Base-by-base conservation (phyloP, 1,284 basidiomycete genomes). In the Ganoderma meredithae region DNA sequence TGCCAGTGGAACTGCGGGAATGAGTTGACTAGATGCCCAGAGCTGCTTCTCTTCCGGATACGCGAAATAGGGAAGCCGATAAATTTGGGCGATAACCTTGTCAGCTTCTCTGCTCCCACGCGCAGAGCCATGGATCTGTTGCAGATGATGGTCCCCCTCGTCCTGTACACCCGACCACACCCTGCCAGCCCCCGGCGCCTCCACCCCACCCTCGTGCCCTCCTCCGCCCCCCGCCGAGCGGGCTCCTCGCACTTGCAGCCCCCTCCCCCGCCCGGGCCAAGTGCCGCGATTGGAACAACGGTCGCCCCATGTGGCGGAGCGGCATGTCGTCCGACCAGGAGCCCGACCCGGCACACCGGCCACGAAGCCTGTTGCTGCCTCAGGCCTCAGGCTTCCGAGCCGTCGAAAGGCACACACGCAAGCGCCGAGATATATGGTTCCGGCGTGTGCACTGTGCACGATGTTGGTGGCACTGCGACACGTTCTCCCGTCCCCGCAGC, bases 21-120 rank as follows among this genome's bases (percentile, higher is more conserved):
- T 78, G 79, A 81, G 78, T 76, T 79, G 78, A 81, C 79, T 79
- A 81, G 82, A 81, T 82, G 79, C 77, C 77, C 68, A 74, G 78
- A 78, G 74, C 69, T 77, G 80, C 78, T 78, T 76, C 74, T 77
- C 68, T 72, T 73, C 71, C 71, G 71, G 67, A 73, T 69, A 80
- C 76, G 74, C 70, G 66, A 69, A 72, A 71, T 62, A 72, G 71
- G 72, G 67, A 72, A 72, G 49, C 66, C 70, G 73, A 73, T 72
- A 73, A 74, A 70, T 71, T 72, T 68, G 66, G 66, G 68, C 67
- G 70, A 69, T 69, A 76, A 76, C 75, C 70, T 74, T 71, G 74
- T 71, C 64, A 61, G 72, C 75, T 81, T 81, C 71, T 67, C 80
- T 77, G 77, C 70, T 78, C 76, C 73, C 77, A 76, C 75, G 73